These are phyloP conservation scores for Spathaspora passalidarum DNA, from an alignment of 805 yeast genomes.

Conservation along the genomic window DNA sequence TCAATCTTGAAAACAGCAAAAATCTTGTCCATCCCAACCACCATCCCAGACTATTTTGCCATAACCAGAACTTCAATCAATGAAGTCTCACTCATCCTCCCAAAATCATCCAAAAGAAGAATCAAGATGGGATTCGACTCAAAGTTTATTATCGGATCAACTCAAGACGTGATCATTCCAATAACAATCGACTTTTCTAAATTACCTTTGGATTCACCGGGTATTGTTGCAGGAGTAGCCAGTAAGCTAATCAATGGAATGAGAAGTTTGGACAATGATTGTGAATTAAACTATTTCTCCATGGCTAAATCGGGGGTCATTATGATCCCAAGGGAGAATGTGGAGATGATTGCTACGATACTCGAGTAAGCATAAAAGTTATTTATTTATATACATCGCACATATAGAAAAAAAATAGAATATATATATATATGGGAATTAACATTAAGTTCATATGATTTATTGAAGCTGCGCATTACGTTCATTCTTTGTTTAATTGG, in stretches of 20 bases:
- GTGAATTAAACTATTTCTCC: constrained; percentile 57
- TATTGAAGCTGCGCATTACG: too few relatives aligned
- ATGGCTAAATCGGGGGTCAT: constrained; percentile 61
- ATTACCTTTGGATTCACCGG: constrained; percentile 58
- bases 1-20: constrained; percentile 44
- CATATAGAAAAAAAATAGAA: background rate
- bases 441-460: too few relatives aligned
- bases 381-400: background rate
- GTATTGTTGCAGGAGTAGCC: constrained; percentile 67
- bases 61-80: constrained; percentile 49
- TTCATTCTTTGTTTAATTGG: too few relatives aligned
- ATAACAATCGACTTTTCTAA: constrained; percentile 50
- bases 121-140: constrained; percentile 38
- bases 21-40: constrained; percentile 24
- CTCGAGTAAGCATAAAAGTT: background rate
- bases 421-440: background rate
- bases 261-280: constrained; percentile 19
- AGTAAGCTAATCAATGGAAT: constrained; percentile 38
- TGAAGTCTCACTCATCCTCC: constrained; percentile 49
- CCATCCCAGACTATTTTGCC: constrained; percentile 45
- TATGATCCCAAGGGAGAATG: constrained; percentile 53
- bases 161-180: constrained; percentile 56
- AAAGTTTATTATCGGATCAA: constrained; percentile 50
- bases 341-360: constrained; percentile 25
- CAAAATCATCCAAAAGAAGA: constrained; percentile 36